Conservation (phyloP, 2,329 filamentous ascomycete species). For the Colletotrichum lini region DNA sequence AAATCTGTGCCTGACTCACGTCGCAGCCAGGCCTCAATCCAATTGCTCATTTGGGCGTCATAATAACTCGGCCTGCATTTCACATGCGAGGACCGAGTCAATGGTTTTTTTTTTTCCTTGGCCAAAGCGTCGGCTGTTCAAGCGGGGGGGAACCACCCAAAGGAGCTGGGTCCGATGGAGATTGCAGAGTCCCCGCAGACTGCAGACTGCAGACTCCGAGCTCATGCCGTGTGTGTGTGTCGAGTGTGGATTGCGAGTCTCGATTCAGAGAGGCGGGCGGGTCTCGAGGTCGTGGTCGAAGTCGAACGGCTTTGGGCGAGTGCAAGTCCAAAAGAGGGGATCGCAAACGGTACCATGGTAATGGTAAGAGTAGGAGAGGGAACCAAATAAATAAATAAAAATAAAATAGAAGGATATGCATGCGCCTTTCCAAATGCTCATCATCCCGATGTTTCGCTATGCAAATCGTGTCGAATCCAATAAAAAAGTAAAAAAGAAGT, state of each 20-base stretch:
- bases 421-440: constrained; percentile 38
- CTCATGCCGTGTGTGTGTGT: constrained; percentile 21
- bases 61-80: constrained; percentile 31
- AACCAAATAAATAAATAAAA: not conserved
- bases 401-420: constrained; percentile 13
- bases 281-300: not conserved
- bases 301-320: not conserved
- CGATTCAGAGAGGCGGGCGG: not conserved
- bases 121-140: constrained; percentile 32
- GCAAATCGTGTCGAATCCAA: constrained; percentile 38
- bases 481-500: constrained; percentile 13
- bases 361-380: not conserved
- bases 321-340: not conserved
- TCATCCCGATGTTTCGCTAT: constrained; percentile 40
- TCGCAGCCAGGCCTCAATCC: constrained; percentile 10
- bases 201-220: constrained; percentile 5
- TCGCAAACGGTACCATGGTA: not conserved
- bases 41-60: constrained; percentile 33
- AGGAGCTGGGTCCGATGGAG: constrained; percentile 11
- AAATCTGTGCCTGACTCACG: constrained; percentile 29
- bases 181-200: constrained; percentile 17
- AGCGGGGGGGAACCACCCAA: constrained; percentile 9
- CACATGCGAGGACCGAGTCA: constrained; percentile 35
- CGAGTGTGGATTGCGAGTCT: constrained; percentile 9
- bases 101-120: not conserved